These are phyloP conservation scores for Entrophospora sp. DNA, from an alignment of 192 early-diverging fungal genomes.

Conservation along the genomic window DNA sequence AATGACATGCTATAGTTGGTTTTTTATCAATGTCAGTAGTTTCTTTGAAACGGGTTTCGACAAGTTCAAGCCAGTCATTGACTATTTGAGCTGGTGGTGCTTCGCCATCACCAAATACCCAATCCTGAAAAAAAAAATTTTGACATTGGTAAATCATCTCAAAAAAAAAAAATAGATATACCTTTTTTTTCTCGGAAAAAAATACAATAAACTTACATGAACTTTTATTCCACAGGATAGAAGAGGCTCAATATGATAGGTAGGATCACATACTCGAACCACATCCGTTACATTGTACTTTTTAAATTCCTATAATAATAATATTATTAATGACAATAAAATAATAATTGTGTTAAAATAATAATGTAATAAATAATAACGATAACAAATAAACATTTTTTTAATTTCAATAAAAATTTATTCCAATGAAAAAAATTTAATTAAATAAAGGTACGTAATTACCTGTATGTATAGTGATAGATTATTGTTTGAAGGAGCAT, in stretches of 20 bases:
- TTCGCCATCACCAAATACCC: slow-evolving; percentile 64
- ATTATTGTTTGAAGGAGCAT: slow-evolving; percentile 66
- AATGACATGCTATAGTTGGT: slow-evolving; percentile 57
- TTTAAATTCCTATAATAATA: slow-evolving; percentile 60
- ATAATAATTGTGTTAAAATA: not conserved
- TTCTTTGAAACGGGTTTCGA: slow-evolving; percentile 42
- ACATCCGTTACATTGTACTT: slow-evolving; percentile 61
- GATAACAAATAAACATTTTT: not conserved
- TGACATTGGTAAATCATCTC: too few species aligned
- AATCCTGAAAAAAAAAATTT: too few species aligned
- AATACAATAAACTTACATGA: slow-evolving; percentile 37
- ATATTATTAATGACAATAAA: too few species aligned
- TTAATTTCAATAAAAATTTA: not conserved
- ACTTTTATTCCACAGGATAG: slow-evolving; percentile 53
- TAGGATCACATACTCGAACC: slow-evolving; percentile 78
- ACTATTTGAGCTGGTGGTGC: slow-evolving; percentile 55
- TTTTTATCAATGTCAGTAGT: slow-evolving; percentile 9
- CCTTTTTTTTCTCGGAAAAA: too few species aligned
- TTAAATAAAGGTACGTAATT: not conserved
- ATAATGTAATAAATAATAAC: not conserved
- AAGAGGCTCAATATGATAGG: slow-evolving; percentile 54
- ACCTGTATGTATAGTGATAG: slow-evolving; percentile 60
- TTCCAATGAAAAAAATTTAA: too few species aligned
- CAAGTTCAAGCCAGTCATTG: slow-evolving; percentile 56
- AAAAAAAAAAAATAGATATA: not conserved